Conservation (phyloP, 2,329 filamentous ascomycete species). For the Arthrobotrys musiformis region DNA sequence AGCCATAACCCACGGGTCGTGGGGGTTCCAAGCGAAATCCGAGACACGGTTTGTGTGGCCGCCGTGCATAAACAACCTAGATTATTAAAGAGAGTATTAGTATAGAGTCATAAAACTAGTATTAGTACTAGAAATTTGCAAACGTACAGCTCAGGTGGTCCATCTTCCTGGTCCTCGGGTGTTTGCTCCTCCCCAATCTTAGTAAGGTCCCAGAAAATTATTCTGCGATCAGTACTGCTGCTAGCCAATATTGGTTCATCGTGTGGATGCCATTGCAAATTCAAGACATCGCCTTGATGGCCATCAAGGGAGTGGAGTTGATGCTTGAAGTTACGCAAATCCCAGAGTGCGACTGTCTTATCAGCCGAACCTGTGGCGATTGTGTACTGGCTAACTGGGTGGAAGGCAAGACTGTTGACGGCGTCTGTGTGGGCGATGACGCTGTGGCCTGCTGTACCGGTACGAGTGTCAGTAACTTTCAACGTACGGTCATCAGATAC, state of each 20-base stretch:
- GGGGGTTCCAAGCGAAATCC: conserved; percentile 97
- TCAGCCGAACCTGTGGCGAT: conserved; percentile 94
- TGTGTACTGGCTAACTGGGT: conserved; percentile 87
- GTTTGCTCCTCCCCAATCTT: conserved; percentile 92
- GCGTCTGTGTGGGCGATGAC: conserved; percentile 81
- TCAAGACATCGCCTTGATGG: conserved; percentile 89
- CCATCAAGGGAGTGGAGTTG: conserved; percentile 91
- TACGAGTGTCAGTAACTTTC: conserved; percentile 88
- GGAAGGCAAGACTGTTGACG: conserved; percentile 95
- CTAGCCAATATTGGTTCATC: conserved; percentile 90
- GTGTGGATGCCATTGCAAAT: conserved; percentile 91
- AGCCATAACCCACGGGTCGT: conserved; percentile 95
- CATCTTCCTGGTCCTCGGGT: conserved; percentile 93
- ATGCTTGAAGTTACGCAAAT: conserved; percentile 87
- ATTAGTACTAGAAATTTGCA: not conserved
- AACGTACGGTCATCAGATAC: conserved; percentile 95
- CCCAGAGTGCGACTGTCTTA: conserved; percentile 95
- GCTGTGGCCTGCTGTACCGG: conserved; percentile 71
- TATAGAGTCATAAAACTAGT: not conserved
- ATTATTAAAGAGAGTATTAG: conserved; percentile 57
- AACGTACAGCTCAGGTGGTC: conserved; percentile 88
- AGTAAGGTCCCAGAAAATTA: conserved; percentile 96
- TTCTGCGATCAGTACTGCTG: conserved; percentile 88
- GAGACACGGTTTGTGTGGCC: conserved; percentile 96
- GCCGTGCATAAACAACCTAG: conserved; percentile 94